phyloP scores from a whole-genome alignment of 2,329 filamentous ascomycete species.

The Emergomyces pasteurianus region DNA sequence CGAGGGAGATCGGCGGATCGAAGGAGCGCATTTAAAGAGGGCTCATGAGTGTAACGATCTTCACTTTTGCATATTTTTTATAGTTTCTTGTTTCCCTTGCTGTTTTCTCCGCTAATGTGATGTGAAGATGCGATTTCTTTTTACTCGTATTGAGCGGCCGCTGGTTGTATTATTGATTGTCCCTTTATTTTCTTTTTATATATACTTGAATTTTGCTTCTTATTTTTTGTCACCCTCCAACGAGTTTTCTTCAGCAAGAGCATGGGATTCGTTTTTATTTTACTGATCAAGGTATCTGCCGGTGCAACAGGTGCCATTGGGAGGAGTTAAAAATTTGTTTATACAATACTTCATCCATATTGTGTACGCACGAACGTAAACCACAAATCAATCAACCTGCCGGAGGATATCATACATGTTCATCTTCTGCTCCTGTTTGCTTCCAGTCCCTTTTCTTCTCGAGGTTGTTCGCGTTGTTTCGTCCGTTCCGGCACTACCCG shows the following conservation, averaged over 20 bases:
- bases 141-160: background rate
- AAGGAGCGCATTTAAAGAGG: constrained; percentile 58
- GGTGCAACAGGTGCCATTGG: background rate
- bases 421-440: background rate
- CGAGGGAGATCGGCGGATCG: constrained; percentile 38
- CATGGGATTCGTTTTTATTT: background rate
- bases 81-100: background rate
- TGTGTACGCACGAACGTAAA: background rate
- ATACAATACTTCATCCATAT: background rate
- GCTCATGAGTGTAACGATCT: constrained; percentile 38
- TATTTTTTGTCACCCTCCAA: background rate
- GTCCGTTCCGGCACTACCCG: background rate
- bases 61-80: background rate
- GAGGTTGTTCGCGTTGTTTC: constrained; percentile 1
- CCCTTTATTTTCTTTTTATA: background rate
- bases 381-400: background rate
- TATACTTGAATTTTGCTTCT: background rate
- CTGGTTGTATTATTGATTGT: background rate
- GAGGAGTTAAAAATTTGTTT: background rate
- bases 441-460: constrained; percentile 4
- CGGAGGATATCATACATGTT: constrained; percentile 8
- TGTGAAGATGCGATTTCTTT: background rate
- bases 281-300: background rate
- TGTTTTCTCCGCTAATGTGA: background rate
- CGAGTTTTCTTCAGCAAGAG: background rate